Conservation (phyloP, 78 protist species). For the Tieghemostelium lacteum region DNA sequence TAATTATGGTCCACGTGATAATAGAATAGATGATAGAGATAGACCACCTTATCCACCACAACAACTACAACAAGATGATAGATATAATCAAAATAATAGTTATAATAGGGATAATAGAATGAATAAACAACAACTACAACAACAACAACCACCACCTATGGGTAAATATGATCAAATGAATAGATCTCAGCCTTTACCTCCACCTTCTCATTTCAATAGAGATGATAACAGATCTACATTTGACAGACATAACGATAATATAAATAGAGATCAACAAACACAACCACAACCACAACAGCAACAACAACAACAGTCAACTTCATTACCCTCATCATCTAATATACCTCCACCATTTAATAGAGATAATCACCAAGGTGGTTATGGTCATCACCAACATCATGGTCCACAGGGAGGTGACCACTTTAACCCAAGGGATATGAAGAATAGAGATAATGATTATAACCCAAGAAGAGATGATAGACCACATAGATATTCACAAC, state of each 20-base stretch:
- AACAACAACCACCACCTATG: neutral
- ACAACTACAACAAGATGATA: neutral
- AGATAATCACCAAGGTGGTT: neutral
- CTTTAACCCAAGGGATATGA: neutral
- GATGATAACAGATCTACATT: no score
- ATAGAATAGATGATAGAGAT: no score
- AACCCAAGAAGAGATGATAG: neutral
- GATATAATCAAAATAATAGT: neutral
- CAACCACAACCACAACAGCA: neutral
- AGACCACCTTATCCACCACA: neutral
- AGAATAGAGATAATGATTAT: neutral
- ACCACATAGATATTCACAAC: neutral
- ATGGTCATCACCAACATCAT: neutral
- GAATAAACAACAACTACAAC: no score
- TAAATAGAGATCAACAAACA: neutral
- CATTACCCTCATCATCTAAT: neutral
- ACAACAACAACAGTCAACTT: neutral
- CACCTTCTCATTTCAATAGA: no score
- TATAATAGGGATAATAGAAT: no score
- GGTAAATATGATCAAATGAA: no score
- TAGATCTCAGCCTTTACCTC: no score
- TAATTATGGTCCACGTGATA: no score
- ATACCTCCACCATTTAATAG: conserved; percentile 7
- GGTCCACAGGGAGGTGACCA: neutral
- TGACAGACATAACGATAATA: no score